phyloP scores from a whole-genome alignment of 345 rosid genomes.

The Brassica carinata region DNA sequence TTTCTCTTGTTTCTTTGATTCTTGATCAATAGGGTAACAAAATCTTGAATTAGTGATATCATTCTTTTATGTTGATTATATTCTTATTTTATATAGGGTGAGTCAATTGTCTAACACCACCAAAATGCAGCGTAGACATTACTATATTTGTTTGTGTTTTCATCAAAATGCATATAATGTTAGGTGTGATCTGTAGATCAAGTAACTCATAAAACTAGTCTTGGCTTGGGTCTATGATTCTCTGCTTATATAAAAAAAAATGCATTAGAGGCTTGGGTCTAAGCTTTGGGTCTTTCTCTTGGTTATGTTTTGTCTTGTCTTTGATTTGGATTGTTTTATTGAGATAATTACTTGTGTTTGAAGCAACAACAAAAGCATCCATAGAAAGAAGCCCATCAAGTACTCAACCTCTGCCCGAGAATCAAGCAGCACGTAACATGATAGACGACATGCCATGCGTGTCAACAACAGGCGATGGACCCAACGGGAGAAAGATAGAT shows the following conservation, averaged over 20 bases:
- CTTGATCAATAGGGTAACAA: neutral
- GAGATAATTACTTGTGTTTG: constrained; percentile 25
- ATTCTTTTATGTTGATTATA: neutral
- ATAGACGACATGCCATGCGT: constrained; percentile 86
- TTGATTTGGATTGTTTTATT: neutral
- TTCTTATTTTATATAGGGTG: neutral
- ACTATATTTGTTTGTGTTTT: neutral
- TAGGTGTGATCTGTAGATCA: neutral
- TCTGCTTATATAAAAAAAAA: neutral
- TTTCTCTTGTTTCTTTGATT: neutral
- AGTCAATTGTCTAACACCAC: neutral
- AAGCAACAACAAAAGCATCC: constrained; percentile 49
- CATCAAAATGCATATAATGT: neutral
- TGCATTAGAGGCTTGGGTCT: neutral
- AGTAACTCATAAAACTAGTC: neutral
- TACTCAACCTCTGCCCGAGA: constrained; percentile 14
- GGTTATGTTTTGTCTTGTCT: neutral
- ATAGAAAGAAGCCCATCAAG: constrained; percentile 53
- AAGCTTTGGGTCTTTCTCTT: neutral
- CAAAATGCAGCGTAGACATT: neutral
- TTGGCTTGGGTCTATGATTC: neutral
- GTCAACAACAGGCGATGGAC: constrained; percentile 76
- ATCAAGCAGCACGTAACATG: constrained; percentile 35
- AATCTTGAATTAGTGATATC: neutral
- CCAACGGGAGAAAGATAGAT: constrained; percentile 70